Evolutionary conservation across 345 rosid genomes (phyloP).

Genomic region (Bruguiera sexangula): DNA sequence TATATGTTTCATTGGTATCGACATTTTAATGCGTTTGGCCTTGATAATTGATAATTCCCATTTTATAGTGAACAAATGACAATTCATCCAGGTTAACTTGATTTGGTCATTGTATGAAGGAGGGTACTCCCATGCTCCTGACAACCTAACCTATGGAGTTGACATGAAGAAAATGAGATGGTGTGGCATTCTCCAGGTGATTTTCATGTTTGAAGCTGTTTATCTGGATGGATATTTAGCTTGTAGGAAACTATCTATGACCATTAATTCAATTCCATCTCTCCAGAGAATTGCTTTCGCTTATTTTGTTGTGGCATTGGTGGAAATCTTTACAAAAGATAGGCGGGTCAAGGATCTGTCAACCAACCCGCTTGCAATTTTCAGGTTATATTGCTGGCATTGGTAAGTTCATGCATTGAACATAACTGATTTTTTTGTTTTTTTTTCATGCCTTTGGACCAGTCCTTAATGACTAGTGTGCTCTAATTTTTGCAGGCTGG

Average conservation of each 20-base stretch:
- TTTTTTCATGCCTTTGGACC: no score
- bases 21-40: no score
- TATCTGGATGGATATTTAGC: not conserved
- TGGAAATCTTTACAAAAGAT: slow-evolving; percentile 58
- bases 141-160: slow-evolving; percentile 66
- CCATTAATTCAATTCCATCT: slow-evolving; percentile 1
- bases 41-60: no score
- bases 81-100: no score
- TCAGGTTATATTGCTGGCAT: slow-evolving; percentile 57
- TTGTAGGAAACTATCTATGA: not conserved
- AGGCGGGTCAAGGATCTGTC: slow-evolving; percentile 24
- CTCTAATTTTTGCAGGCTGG: slow-evolving; percentile 49
- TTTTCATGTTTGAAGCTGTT: not conserved
- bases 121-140: slow-evolving; percentile 90
- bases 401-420: slow-evolving; percentile 42
- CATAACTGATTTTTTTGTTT: not conserved
- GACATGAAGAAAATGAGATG: slow-evolving; percentile 69
- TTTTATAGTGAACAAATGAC: no score
- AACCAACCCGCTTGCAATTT: slow-evolving; percentile 42
- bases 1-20: no score
- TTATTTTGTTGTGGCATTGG: slow-evolving; percentile 59
- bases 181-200: slow-evolving; percentile 94
- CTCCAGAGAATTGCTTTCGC: slow-evolving; percentile 85
- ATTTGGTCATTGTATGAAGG: slow-evolving; percentile 38
- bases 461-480: not conserved